These are phyloP conservation scores for Dalbergia cochinchinensis DNA, from an alignment of 306 rosid genomes.

Conservation along the genomic window DNA sequence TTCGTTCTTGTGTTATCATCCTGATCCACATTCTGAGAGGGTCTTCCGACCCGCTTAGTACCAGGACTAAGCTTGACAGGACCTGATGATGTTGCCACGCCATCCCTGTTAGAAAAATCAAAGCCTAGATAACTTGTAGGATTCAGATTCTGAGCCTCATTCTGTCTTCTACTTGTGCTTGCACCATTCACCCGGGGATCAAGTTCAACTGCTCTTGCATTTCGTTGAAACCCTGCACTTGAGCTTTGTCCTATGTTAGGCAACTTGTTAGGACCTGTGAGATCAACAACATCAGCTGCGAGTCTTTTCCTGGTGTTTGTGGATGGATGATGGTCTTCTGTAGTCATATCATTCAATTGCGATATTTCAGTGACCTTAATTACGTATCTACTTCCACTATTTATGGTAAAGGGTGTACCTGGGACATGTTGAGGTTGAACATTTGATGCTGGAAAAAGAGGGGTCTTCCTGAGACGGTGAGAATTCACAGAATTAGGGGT, in stretches of 20 bases:
- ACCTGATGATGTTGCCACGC: slow-evolving; percentile 38
- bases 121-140: slow-evolving; percentile 36
- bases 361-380: slow-evolving; percentile 50
- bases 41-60: slow-evolving; percentile 68
- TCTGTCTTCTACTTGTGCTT: slow-evolving; percentile 29
- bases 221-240: slow-evolving; percentile 41
- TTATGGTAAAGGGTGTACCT: slow-evolving; percentile 48
- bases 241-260: slow-evolving; percentile 41
- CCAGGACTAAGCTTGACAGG: slow-evolving; percentile 70
- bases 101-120: slow-evolving; percentile 17
- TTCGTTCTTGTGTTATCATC: slow-evolving; percentile 55
- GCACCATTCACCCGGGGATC: slow-evolving; percentile 45
- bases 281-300: slow-evolving; percentile 44
- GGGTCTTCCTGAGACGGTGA: not conserved
- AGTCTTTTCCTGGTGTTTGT: slow-evolving; percentile 54
- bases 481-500: slow-evolving; percentile 22
- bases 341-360: slow-evolving; percentile 54
- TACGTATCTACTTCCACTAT: slow-evolving; percentile 50
- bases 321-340: slow-evolving; percentile 54
- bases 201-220: slow-evolving; percentile 39
- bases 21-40: slow-evolving; percentile 60
- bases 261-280: slow-evolving; percentile 47
- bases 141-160: slow-evolving; percentile 44
- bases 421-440: slow-evolving; percentile 53
- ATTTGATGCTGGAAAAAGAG: slow-evolving; percentile 45